These are phyloP conservation scores for Cyclotella atomus DNA, from an alignment of 108 stramenopile species.

Conservation along the genomic window DNA sequence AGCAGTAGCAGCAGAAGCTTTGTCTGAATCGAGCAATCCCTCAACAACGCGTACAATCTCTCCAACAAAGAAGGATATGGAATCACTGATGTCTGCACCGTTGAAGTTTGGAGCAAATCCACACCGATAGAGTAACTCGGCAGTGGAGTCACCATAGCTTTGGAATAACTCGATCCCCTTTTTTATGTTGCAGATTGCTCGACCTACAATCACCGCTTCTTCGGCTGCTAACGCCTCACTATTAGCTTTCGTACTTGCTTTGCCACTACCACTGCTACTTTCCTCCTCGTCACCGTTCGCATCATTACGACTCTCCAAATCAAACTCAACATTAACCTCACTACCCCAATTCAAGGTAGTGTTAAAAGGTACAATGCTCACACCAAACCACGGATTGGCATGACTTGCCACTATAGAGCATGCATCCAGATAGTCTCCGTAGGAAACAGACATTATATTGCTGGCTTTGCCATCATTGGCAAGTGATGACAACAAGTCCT, in stretches of 20 bases:
- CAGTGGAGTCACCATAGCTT: slow-evolving; percentile 22
- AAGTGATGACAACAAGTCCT: no score
- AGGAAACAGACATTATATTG: not conserved
- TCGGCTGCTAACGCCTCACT: no score
- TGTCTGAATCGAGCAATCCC: not conserved
- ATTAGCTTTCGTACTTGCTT: no score
- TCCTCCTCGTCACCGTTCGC: no score
- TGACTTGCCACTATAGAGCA: slow-evolving; percentile 21
- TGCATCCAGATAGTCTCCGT: slow-evolving; percentile 32
- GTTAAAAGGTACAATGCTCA: slow-evolving; percentile 28
- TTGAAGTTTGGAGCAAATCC: slow-evolving; percentile 20
- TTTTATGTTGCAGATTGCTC: slow-evolving; percentile 7
- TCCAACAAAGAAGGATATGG: slow-evolving; percentile 10
- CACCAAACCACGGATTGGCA: slow-evolving; percentile 39
- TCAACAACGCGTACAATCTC: slow-evolving; percentile 12
- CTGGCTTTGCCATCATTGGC: not conserved
- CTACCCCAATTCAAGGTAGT: slow-evolving; percentile 27
- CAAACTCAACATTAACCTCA: slow-evolving; percentile 28
- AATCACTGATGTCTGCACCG: slow-evolving; percentile 4
- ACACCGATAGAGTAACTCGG: slow-evolving; percentile 30
- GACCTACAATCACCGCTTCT: slow-evolving; percentile 6
- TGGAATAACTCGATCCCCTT: slow-evolving; percentile 27
- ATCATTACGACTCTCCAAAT: slow-evolving; percentile 13
- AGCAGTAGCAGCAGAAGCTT: not conserved
- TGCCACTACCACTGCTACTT: no score